Evolutionary conservation across 805 yeast genomes (phyloP).

Genomic region (Metschnikowia santaceciliae): DNA sequence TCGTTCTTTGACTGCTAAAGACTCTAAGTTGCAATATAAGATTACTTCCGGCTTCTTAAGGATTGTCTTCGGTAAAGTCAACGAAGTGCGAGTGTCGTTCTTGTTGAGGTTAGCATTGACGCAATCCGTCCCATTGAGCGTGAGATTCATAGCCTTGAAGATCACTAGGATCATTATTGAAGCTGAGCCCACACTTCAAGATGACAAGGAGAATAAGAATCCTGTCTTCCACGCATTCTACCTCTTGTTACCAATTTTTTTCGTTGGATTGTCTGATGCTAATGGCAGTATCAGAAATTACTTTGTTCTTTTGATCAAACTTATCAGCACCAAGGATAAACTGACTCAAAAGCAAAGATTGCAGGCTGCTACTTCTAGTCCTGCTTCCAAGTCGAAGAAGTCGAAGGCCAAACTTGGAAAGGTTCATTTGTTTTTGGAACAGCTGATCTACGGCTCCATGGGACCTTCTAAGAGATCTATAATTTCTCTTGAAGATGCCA

Average conservation of each 20-base stretch:
- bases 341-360: constrained; percentile 24
- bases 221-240: constrained; percentile 32
- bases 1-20: constrained; percentile 34
- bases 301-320: constrained; percentile 17
- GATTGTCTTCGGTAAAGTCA: constrained; percentile 12
- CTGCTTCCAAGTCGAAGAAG: background rate
- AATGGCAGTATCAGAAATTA: constrained; percentile 47
- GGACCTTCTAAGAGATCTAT: constrained; percentile 47
- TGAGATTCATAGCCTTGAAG: constrained; percentile 49
- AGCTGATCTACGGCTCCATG: constrained; percentile 54
- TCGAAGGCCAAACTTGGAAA: constrained; percentile 2
- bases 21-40: constrained; percentile 7
- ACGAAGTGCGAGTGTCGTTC: constrained; percentile 53
- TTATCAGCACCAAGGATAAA: constrained; percentile 16
- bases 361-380: background rate
- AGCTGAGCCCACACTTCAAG: constrained; percentile 20
- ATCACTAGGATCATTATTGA: constrained; percentile 34
- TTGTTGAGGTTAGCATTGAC: constrained; percentile 54
- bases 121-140: constrained; percentile 53
- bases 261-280: constrained; percentile 51
- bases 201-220: constrained; percentile 5
- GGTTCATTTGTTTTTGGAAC: constrained; percentile 40
- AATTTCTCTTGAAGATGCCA: constrained; percentile 65
- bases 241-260: constrained; percentile 54
- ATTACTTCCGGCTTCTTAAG: constrained; percentile 7